Evolutionary conservation across 768 basidiomycete genomes (phyloP), one percentile per base, ranked within the genome.

Genomic region (Leccinum fibrillosum): DNA sequence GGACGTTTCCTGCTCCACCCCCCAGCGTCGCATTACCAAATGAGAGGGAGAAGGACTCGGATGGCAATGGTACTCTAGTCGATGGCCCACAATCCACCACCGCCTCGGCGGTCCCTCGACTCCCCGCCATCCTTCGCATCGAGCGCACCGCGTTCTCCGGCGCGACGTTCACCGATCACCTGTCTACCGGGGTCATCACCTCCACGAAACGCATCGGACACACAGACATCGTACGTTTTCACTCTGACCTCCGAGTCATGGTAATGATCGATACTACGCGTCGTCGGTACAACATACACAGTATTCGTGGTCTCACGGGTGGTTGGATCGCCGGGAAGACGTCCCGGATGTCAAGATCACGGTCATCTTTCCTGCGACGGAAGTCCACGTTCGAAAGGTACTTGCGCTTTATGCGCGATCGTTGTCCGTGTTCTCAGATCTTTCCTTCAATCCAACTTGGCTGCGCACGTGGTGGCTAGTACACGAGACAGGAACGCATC

Each of bases 301-400:
- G 92, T 96, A 96, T 72, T 79, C 85, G 13, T 94, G 91, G 87
- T 71, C 86, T 34, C 83, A 89, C 57, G 92, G 80, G 2, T 93
- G 89, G 86, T 67, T 90, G n/a, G 62, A 66, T 60, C 66, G n/a
- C 62, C 67, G 15, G 39, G 62, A 60, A 42, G 74, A 67, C 42
- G 26, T 67, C 2, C 81, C 86, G 2, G 94, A 97, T 64, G 75
- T 94, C 57, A 92, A 92, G 74, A 82, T 98, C 62, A 90, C 86
- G 60, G 77, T 94, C 17, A 87, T 97, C 53, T 89, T 81, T 61
- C 96, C 96, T 15, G 93, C 93, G 2, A 98, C 93, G 0, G 90
- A 94, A 8, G 83, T 86, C 4, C 94, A 98, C 67, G 86, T 98
- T 57, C 81, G 80, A 60, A 97, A 97, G 80, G 21, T 54, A 51